These are phyloP conservation scores for Lithospermum erythrorhizon DNA, from an alignment of 257 asterid genomes.

Conservation along the genomic window DNA sequence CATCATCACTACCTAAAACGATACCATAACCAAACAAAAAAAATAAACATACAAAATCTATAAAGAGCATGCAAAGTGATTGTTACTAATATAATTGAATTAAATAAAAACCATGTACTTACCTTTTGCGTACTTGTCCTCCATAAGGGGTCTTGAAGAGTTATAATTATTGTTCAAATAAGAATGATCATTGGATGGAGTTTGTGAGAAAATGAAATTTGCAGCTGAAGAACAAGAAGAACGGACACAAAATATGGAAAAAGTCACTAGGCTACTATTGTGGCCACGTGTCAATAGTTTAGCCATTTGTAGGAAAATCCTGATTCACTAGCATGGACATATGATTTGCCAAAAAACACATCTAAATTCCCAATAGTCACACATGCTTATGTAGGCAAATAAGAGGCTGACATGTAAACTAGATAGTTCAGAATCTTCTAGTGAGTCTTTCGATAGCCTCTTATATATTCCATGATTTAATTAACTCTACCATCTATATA, in stretches of 20 bases:
- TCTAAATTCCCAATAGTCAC: too few species aligned
- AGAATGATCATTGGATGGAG: background rate
- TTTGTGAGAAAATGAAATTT: background rate
- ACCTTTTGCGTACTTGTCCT: background rate
- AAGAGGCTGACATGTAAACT: too few species aligned
- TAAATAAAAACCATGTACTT: background rate
- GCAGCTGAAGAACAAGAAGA: conserved; percentile 2
- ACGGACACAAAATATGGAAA: conserved; percentile 1
- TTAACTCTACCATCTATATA: too few species aligned
- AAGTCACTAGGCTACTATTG: conserved; percentile 18
- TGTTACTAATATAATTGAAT: too few species aligned
- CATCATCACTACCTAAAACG: conserved; percentile 24
- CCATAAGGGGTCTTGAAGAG: background rate
- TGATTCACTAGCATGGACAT: background rate
- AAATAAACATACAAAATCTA: background rate
- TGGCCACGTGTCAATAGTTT: conserved; percentile 37
- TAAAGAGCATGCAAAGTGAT: background rate
- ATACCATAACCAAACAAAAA: background rate
- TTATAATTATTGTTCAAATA: background rate
- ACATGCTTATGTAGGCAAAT: too few species aligned
- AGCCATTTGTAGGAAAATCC: conserved; percentile 23
- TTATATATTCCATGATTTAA: too few species aligned
- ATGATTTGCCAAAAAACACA: too few species aligned
- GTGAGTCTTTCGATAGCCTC: too few species aligned
- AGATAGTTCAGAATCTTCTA: too few species aligned